Conservation (phyloP, 208 protist species). For the Crithidia bombi region DNA sequence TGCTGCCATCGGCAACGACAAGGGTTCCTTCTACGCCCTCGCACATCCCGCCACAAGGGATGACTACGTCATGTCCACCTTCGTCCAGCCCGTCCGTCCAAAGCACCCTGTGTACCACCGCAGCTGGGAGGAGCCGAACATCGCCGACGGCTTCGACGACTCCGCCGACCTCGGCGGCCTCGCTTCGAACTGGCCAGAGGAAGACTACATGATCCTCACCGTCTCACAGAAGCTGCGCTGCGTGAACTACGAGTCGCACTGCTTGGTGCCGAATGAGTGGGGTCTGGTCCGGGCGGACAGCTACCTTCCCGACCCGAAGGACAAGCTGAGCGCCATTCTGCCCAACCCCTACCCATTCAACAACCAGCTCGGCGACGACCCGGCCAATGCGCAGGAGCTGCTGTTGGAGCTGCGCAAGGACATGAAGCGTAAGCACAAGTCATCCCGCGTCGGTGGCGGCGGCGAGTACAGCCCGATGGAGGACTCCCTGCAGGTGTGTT, state of each 20-base stretch:
- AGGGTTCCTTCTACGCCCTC: constrained; percentile 78
- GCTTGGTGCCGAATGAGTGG: constrained; percentile 71
- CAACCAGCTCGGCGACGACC: constrained; percentile 79
- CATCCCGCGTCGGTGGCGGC: constrained; percentile 42
- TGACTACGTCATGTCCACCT: constrained; percentile 84
- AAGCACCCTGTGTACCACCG: constrained; percentile 62
- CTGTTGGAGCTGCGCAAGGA: constrained; percentile 84
- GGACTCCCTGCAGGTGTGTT: constrained; percentile 81
- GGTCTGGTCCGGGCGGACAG: constrained; percentile 76
- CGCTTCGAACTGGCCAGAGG: constrained; percentile 85
- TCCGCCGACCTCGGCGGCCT: constrained; percentile 42
- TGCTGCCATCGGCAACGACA: constrained; percentile 88
- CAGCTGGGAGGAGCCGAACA: constrained; percentile 75
- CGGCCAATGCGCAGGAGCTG: constrained; percentile 64
- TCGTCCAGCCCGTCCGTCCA: constrained; percentile 63
- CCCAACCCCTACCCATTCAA: constrained; percentile 92
- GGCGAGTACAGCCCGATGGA: constrained; percentile 84
- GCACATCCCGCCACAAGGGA: constrained; percentile 72
- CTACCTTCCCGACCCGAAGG: constrained; percentile 84
- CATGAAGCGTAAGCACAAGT: constrained; percentile 71
- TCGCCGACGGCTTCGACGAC: constrained; percentile 78
- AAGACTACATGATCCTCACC: constrained; percentile 91
- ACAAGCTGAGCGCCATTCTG: constrained; percentile 76
- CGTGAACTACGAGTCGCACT: constrained; percentile 58
- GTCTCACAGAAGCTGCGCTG: constrained; percentile 78